These are phyloP conservation scores for Coemansia sp. DNA, from an alignment of 192 early-diverging fungal species.

Conservation along the genomic window DNA sequence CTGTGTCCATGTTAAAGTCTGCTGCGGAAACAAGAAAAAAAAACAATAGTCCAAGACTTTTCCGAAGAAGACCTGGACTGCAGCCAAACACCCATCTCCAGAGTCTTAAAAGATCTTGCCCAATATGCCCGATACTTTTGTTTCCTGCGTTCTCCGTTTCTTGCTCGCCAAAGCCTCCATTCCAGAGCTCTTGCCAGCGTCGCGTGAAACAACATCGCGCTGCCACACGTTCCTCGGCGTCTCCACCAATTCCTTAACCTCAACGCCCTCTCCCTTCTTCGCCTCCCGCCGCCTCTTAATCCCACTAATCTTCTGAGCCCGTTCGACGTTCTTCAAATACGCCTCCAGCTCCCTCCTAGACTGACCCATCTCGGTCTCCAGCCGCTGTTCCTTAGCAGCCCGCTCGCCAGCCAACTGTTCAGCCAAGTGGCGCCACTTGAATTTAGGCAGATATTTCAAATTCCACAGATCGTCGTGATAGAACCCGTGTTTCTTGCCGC, in stretches of 20 bases:
- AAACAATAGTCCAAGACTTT: too few relatives aligned
- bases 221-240: conserved; percentile 58
- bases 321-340: conserved; percentile 84
- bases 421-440: conserved; percentile 95
- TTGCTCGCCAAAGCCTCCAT: conserved; percentile 20
- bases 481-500: conserved; percentile 75
- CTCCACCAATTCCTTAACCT: conserved; percentile 53
- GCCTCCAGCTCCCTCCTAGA: conserved; percentile 83
- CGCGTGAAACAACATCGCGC: conserved; percentile 59
- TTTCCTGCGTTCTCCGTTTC: conserved; percentile 19
- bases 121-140: conserved; percentile 53
- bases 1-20: too few relatives aligned
- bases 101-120: conserved; percentile 57
- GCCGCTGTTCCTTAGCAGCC: conserved; percentile 72
- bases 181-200: conserved; percentile 14
- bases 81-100: too few relatives aligned
- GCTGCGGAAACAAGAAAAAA: too few relatives aligned
- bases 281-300: conserved; percentile 69
- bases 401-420: conserved; percentile 85
- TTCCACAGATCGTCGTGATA: conserved; percentile 98
- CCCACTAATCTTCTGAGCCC: conserved; percentile 79
- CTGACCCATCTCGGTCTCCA: conserved; percentile 80
- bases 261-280: conserved; percentile 23
- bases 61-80: too few relatives aligned
- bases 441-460: conserved; percentile 91